Percentiles rank a stretch among this genome's conserved stretches.
Conservation (phyloP, 78 protist species). For the Trichosphaerium sp. region DNA sequence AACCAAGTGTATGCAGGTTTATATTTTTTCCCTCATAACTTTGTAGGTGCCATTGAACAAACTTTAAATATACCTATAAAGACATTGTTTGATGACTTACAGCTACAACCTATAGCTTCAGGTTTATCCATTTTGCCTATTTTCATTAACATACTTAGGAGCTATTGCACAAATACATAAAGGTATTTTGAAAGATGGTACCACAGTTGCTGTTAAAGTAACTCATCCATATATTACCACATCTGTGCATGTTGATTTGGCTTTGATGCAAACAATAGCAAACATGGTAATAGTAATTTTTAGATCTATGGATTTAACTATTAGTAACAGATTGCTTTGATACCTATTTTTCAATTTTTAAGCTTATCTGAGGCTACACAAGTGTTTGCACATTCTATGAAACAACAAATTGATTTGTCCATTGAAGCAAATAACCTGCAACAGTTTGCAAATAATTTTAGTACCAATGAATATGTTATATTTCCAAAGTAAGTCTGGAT, state of each 20-base stretch:
- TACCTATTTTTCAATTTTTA: too few relatives aligned
- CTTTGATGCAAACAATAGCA: too few relatives aligned
- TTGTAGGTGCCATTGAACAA: background rate
- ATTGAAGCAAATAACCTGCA: slow-evolving; percentile 21
- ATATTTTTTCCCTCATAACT: background rate
- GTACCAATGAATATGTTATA: too few relatives aligned
- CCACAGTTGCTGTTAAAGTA: slow-evolving; percentile 37
- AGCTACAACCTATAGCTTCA: slow-evolving; percentile 39
- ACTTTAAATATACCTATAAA: background rate
- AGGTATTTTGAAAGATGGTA: slow-evolving; percentile 17
- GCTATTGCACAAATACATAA: slow-evolving; percentile 52
- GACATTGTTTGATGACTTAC: slow-evolving; percentile 17
- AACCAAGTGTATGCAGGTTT: too few relatives aligned
- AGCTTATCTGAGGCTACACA: slow-evolving; percentile 17
- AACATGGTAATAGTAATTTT: too few relatives aligned
- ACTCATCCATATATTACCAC: slow-evolving; percentile 23
- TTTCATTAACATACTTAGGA: too few relatives aligned
- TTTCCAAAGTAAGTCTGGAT: too few relatives aligned
- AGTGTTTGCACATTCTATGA: slow-evolving; percentile 43
- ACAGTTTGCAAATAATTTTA: too few relatives aligned
- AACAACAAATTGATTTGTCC: slow-evolving; percentile 10
- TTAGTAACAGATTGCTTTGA: too few relatives aligned
- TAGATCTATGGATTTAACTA: too few relatives aligned
- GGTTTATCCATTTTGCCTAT: too few relatives aligned
- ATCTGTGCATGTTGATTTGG: background rate